Percentiles rank a stretch among this genome's conserved stretches.
Evolutionary conservation across 805 yeast species (phyloP).

Genomic region (Metschnikowia picachoensis): DNA sequence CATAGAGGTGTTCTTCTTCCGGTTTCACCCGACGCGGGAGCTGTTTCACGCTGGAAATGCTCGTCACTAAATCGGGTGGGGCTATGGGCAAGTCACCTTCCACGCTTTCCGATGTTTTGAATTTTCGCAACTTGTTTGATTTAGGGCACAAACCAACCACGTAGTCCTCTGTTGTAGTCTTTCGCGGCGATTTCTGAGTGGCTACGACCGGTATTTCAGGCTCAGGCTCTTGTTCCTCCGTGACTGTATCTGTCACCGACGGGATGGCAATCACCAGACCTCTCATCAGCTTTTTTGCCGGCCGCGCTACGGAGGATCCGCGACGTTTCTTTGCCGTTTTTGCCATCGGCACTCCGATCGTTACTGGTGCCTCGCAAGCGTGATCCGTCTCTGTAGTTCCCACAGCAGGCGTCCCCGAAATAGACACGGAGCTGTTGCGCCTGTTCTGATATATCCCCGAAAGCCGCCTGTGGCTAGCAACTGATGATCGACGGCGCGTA

Average conservation of each 20-base stretch:
- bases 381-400: slow-evolving; percentile 12
- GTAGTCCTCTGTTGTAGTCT: slow-evolving; percentile 13
- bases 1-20: slow-evolving; percentile 36
- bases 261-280: slow-evolving; percentile 10
- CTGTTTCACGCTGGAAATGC: slow-evolving; percentile 27
- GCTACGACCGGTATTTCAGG: background rate
- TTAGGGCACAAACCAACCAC: slow-evolving; percentile 34
- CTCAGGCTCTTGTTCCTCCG: slow-evolving; percentile 5
- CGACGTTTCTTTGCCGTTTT: slow-evolving; percentile 28
- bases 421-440: slow-evolving; percentile 23
- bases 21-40: slow-evolving; percentile 37
- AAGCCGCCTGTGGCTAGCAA: slow-evolving; percentile 30
- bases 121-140: slow-evolving; percentile 28
- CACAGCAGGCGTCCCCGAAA: slow-evolving; percentile 22
- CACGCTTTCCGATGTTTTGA: slow-evolving; percentile 11
- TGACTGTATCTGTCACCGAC: background rate
- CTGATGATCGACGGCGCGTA: slow-evolving; percentile 27
- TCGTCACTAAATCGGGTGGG: slow-evolving; percentile 34
- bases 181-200: background rate
- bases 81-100: slow-evolving; percentile 31
- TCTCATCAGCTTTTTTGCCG: slow-evolving; percentile 4
- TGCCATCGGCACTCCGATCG: slow-evolving; percentile 36
- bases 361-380: slow-evolving; percentile 24
- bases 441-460: slow-evolving; percentile 31
- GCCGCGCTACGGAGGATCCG: slow-evolving; percentile 2